A percentile compares a stretch with the other conserved stretches of the same genome.
Evolutionary conservation across 2,329 filamentous ascomycete genomes (phyloP).

Genomic region (Ophiostoma triangulosporum): DNA sequence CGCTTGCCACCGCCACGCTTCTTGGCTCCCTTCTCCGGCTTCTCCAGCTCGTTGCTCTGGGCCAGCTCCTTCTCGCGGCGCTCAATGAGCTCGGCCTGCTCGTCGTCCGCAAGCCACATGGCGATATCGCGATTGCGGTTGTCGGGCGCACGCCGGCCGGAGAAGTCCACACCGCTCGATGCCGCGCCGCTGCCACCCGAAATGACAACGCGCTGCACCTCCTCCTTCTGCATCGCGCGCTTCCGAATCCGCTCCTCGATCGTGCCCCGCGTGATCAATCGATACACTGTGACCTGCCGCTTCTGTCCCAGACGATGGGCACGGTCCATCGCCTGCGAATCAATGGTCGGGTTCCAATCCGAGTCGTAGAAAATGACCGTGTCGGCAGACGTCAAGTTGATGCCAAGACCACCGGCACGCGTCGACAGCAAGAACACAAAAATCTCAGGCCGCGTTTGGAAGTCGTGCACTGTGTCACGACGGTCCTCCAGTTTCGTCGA

Average conservation of each 20-base stretch:
- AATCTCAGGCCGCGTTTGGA: constrained; percentile 87
- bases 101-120: constrained; percentile 96
- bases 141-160: constrained; percentile 72
- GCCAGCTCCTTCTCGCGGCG: constrained; percentile 78
- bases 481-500: constrained; percentile 95
- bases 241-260: constrained; percentile 98
- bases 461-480: constrained; percentile 90
- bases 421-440: constrained; percentile 96
- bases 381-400: constrained; percentile 91
- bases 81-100: constrained; percentile 89
- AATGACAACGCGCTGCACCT: constrained; percentile 95
- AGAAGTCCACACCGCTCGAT: constrained; percentile 68
- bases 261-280: constrained; percentile 88
- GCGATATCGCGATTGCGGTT: constrained; percentile 97
- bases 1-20: constrained; percentile 44
- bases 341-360: constrained; percentile 98
- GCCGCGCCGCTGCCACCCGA: constrained; percentile 52
- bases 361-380: constrained; percentile 99
- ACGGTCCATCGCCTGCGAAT: constrained; percentile 97
- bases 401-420: constrained; percentile 91
- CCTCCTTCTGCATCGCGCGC: constrained; percentile 93
- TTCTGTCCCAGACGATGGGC: constrained; percentile 96
- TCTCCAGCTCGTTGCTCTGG: constrained; percentile 55
- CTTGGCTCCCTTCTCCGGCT: constrained; percentile 47
- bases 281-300: constrained; percentile 89